Base-by-base conservation (phyloP, 23 red algal species). In the Gracilaria gracilis region DNA sequence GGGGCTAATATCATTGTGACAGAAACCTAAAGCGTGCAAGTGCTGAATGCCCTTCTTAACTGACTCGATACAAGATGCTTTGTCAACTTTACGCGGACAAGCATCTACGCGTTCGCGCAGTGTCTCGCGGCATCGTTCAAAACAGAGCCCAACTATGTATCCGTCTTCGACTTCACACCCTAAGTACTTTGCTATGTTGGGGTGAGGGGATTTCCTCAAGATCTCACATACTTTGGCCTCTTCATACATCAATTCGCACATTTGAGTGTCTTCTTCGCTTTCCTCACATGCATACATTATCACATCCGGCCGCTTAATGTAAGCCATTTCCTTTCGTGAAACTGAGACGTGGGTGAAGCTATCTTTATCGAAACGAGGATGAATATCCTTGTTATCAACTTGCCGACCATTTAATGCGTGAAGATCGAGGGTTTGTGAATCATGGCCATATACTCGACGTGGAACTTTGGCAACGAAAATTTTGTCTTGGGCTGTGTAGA, bases 1-100 rank as follows among this genome's bases (percentile, higher is more conserved):
- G 11, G 83, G 83, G 36, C 49, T 73, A 72, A 87, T 87, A 24
- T 87, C 83, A 72, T 87, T 87, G 49, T 87, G 83, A 34, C 62
- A 70, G 42, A 72, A 72, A 11, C 83, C 61, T 15, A 87, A 42
- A 12, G 37, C 32, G 27, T 87, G 83, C 40, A 87, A 44, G 59
- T 87, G 83, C 27, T 19, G 32, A 87, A 87, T 28, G 73, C 36
- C 83, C 32, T 72, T 62, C 16, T 23, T 42, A 2, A 83, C 57
- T 15, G 33, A 4, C 31, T 59, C 5, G 4, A 83, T 4, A 57
- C 79, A 83, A 47, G 25, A 50, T 9, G 39, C 36, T 47, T 29
- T 54, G 37, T 79, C 35, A 9, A 79, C 48, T 20, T 47, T 4
- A 14, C 48, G 5, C 5, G 40, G 34, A 48, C 5, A 47, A 48